Conservation (phyloP, 306 rosid species). For the Luffa acutangula region DNA sequence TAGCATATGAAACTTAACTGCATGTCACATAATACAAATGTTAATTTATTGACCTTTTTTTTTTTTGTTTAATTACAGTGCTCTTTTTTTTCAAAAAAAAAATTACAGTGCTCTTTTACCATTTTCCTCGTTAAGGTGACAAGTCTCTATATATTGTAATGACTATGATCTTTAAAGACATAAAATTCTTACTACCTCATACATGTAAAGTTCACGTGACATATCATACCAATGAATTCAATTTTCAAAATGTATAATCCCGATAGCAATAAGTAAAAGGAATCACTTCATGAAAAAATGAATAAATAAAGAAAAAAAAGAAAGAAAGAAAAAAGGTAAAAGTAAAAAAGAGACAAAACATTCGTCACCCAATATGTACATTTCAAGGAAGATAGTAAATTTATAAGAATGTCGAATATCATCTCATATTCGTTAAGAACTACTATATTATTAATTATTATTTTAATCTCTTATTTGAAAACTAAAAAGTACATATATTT, state of each 20-base stretch:
- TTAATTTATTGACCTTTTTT: no score
- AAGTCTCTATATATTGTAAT: not conserved
- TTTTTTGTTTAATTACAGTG: not conserved
- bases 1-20: no score
- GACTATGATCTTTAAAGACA: not conserved
- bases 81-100: no score
- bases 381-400: not conserved
- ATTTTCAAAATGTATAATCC: not conserved
- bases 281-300: not conserved
- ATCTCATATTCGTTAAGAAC: no score
- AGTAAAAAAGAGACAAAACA: not conserved
- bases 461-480: not conserved
- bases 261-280: not conserved
- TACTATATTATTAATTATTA: no score
- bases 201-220: not conserved
- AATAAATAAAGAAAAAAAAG: no score
- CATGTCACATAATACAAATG: no score
- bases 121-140: not conserved
- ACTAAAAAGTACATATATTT: no score
- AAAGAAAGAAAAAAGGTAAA: not conserved
- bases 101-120: not conserved
- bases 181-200: not conserved
- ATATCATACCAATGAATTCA: not conserved
- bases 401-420: not conserved
- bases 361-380: not conserved